Percentiles rank a stretch among this genome's conserved stretches.
Evolutionary conservation across 2,329 filamentous ascomycete species (phyloP).

Genomic region (Xylariaceae sp.): DNA sequence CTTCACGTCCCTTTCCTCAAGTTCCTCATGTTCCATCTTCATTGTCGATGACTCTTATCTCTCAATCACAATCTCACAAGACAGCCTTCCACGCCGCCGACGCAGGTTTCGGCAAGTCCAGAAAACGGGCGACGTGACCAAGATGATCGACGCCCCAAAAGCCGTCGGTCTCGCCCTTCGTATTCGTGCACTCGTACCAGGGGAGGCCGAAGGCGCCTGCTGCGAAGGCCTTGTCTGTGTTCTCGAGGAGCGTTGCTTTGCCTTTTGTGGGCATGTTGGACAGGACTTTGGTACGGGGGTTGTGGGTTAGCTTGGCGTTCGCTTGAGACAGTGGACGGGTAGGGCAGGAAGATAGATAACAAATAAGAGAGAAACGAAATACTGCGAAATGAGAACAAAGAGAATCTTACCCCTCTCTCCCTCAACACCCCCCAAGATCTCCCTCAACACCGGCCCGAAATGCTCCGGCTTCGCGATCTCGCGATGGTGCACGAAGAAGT

Average conservation of each 20-base stretch:
- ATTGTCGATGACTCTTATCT: not conserved
- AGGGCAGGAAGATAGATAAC: no score
- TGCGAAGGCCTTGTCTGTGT: slow-evolving; percentile 35
- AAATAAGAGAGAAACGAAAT: no score
- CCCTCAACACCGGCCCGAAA: slow-evolving; percentile 24
- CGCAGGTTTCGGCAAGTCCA: slow-evolving; percentile 29
- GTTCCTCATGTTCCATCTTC: not conserved
- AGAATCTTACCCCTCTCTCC: slow-evolving; percentile 21
- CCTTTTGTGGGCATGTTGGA: slow-evolving; percentile 24
- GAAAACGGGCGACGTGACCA: slow-evolving; percentile 33
- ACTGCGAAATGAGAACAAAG: no score
- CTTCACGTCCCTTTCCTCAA: not conserved
- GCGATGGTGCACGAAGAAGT: slow-evolving; percentile 32
- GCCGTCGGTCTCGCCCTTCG: slow-evolving; percentile 28
- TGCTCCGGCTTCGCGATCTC: slow-evolving; percentile 27
- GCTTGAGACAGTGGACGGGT: no score
- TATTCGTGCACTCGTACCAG: slow-evolving; percentile 36
- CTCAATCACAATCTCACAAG: slow-evolving; percentile 22
- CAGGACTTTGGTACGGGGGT: slow-evolving; percentile 19
- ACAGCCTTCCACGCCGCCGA: slow-evolving; percentile 32
- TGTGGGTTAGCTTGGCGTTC: not conserved
- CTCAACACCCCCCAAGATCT: slow-evolving; percentile 25
- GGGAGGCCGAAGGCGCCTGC: slow-evolving; percentile 37
- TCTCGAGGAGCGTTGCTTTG: slow-evolving; percentile 29
- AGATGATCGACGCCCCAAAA: slow-evolving; percentile 41